Base-by-base conservation (phyloP, 2,329 filamentous ascomycete genomes). In the Fusarium neocosmosporiellum region DNA sequence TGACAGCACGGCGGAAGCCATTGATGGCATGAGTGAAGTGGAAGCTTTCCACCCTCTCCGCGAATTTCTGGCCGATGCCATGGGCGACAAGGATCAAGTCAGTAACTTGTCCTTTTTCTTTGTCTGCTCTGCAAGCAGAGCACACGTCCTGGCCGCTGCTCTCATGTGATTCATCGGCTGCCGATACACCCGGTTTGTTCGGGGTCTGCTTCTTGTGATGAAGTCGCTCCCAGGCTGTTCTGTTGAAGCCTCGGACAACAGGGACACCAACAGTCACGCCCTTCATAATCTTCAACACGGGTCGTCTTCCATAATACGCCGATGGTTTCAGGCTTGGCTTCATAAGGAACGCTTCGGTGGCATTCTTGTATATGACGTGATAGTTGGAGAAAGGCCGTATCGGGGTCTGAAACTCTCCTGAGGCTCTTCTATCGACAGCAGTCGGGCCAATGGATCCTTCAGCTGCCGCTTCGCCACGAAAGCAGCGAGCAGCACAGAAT, bases 21-120 rank as follows among this genome's bases (percentile, higher is more conserved):
- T 98, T 98, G 80, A 98, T 96, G 7, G 95, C 94, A 80, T 98
- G 96, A 0, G 96, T 99, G 77, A 99, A 99, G 81, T 98, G 94
- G 77, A 95, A 99, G 76, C 94, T 98, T 81, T 98, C 96, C 69
- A 98, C 94, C 14, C 95, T 88, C 80, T 99, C 95, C 0, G 95
- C 97, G 58, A 98, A 88, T 80, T 99, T 98, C 81, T 99, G 96
- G 0, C 96, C 96, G 72, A 99, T 98, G 2, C 96, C 96, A 78
- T 99, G 96, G 48, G 96, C 93, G 11, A 98, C 94, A 6, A 99
- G 87, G 2, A 98, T 89, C 9, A 99, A 86, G 78, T 99, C 96
- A 1, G 93, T 96, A 7, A 97, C 93, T 69, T 91, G 90, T 2
- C 91, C 91, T 31, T 86, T 86, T 46, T 89, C 85, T 79, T 90